A percentile compares a stretch with the other conserved stretches of the same genome.
Evolutionary conservation across 306 rosid species (phyloP).

Genomic region (Canavalia ensiformis): DNA sequence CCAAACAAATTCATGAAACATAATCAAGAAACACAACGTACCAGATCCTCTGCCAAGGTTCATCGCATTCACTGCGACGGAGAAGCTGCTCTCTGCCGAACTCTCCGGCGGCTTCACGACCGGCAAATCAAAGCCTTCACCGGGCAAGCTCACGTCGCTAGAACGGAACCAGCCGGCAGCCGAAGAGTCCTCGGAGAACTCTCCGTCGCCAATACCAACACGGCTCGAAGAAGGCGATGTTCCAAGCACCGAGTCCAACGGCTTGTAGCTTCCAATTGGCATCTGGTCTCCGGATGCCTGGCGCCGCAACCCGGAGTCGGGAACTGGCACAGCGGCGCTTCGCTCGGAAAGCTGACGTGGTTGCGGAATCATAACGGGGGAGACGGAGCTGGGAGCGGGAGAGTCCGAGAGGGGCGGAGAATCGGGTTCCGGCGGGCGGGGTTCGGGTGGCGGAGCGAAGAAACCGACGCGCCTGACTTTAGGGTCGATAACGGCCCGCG

Average conservation of each 20-base stretch:
- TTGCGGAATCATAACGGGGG: constrained; percentile 73
- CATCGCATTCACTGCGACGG: constrained; percentile 43
- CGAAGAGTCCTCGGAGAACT: constrained; percentile 67
- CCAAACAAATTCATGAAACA: background rate
- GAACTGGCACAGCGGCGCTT: constrained; percentile 70
- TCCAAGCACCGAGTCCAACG: constrained; percentile 57
- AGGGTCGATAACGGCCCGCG: constrained; percentile 68
- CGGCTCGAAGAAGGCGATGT: constrained; percentile 62
- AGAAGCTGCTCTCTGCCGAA: constrained; percentile 12
- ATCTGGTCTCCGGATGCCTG: constrained; percentile 50
- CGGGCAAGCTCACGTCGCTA: constrained; percentile 56
- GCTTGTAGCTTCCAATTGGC: constrained; percentile 68
- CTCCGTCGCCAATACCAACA: constrained; percentile 56
- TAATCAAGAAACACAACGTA: constrained; percentile 40
- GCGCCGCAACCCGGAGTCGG: constrained; percentile 63
- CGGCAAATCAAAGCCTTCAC: constrained; percentile 56
- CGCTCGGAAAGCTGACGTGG: constrained; percentile 71
- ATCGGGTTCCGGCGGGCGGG: constrained; percentile 44
- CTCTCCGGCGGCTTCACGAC: constrained; percentile 35
- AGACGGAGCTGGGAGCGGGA: constrained; percentile 47
- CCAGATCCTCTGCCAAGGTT: constrained; percentile 50
- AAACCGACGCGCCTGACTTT: constrained; percentile 83
- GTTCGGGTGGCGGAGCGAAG: constrained; percentile 52
- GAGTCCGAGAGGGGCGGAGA: constrained; percentile 49
- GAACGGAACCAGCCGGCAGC: constrained; percentile 51